Evolutionary conservation across 257 asterid genomes (phyloP).

Genomic region (Fraxinus excelsior): DNA sequence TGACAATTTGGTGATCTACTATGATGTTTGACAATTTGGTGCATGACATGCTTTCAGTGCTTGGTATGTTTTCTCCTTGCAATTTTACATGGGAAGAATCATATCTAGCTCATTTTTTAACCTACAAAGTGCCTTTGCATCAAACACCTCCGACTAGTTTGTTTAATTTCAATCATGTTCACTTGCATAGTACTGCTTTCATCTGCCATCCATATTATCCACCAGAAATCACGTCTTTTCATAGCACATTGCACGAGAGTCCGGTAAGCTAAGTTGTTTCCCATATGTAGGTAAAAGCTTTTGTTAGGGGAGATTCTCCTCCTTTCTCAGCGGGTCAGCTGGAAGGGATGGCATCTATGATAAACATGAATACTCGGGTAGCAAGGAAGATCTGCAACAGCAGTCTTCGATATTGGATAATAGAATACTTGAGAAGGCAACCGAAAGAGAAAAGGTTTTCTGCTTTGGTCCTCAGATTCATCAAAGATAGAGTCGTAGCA

Average conservation of each 20-base stretch:
- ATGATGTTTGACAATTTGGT: not conserved
- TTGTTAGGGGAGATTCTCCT: conserved; percentile 82
- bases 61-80: not conserved
- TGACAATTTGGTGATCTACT: conserved; percentile 1
- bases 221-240: conserved; percentile 4
- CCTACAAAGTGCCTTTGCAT: not conserved
- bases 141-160: not conserved
- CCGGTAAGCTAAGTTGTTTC: conserved; percentile 22
- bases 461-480: conserved; percentile 84
- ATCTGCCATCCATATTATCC: not conserved
- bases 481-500: conserved; percentile 88
- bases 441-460: conserved; percentile 62
- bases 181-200: not conserved
- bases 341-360: conserved; percentile 81
- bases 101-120: not conserved
- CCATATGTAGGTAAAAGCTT: conserved; percentile 74
- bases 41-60: not conserved
- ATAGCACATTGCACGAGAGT: conserved; percentile 13
- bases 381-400: conserved; percentile 66
- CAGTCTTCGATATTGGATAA: conserved; percentile 85
- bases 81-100: not conserved
- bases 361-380: conserved; percentile 66
- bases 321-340: conserved; percentile 87
- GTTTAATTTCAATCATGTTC: not conserved
- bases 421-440: conserved; percentile 84